These are phyloP conservation scores for Catharanthus roseus DNA, from an alignment of 257 asterid species.

Conservation along the genomic window DNA sequence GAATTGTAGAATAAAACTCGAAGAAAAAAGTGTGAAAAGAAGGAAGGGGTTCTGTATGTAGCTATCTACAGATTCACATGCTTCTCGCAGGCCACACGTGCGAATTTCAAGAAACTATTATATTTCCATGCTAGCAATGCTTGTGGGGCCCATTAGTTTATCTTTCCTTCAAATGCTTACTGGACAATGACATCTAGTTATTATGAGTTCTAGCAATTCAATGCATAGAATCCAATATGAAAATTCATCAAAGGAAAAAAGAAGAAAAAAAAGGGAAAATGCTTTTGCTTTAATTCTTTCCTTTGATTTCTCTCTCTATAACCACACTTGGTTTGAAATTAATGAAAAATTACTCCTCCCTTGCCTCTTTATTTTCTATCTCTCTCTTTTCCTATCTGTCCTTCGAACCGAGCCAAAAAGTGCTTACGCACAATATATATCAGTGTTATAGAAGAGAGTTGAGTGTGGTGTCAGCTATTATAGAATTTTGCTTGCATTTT, in stretches of 20 bases:
- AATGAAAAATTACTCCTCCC: neutral
- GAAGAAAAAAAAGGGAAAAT: neutral
- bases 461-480: neutral
- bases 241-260: neutral
- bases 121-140: neutral
- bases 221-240: neutral
- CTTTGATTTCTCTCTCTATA: neutral
- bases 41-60: neutral
- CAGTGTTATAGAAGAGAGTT: neutral
- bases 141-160: neutral
- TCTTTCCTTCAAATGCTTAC: neutral
- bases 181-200: neutral
- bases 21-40: too few relatives aligned
- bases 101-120: neutral
- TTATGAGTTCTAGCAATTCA: neutral
- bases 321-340: neutral
- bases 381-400: slow-evolving; percentile 4
- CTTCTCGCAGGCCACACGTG: slow-evolving; percentile 3
- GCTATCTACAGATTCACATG: neutral
- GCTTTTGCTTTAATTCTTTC: neutral
- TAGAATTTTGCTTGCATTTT: neutral
- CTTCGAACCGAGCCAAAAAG: slow-evolving; percentile 17
- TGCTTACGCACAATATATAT: slow-evolving; percentile 6
- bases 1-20: too few relatives aligned
- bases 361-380: neutral